Conservation (phyloP, 352 stramenopile species). For the Phytopythium oedochilum region DNA sequence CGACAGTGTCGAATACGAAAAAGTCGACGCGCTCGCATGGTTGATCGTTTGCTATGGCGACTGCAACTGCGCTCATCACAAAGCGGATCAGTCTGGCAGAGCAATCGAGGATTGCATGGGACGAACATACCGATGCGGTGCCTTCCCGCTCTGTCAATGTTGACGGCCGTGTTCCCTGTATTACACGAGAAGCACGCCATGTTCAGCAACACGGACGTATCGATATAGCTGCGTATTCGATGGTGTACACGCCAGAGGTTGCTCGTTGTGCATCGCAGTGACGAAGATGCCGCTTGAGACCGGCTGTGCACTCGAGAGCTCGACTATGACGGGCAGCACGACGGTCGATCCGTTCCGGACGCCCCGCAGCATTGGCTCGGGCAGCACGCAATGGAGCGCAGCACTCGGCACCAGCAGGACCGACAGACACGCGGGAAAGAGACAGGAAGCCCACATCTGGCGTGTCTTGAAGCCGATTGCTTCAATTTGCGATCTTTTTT, state of each 20-base stretch:
- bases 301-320: constrained; percentile 7
- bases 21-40: background rate
- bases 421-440: background rate
- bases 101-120: background rate
- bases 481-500: too few species aligned
- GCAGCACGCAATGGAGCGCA: constrained; percentile 21
- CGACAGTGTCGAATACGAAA: background rate
- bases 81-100: background rate
- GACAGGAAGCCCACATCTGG: background rate
- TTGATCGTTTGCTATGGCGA: background rate
- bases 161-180: constrained; percentile 16
- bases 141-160: constrained; percentile 13
- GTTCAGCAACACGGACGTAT: background rate
- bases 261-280: constrained; percentile 13
- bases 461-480: too few species aligned
- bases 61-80: background rate
- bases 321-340: constrained; percentile 14
- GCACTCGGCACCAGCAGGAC: background rate
- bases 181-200: background rate
- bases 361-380: constrained; percentile 17
- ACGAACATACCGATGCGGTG: constrained; percentile 22
- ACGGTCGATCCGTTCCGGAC: constrained; percentile 21
- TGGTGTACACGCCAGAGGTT: constrained; percentile 18
- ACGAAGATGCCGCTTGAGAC: constrained; percentile 6
- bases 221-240: background rate